Conservation (phyloP, 2,329 filamentous ascomycete genomes). For the Endoconidiophora laricicola region DNA sequence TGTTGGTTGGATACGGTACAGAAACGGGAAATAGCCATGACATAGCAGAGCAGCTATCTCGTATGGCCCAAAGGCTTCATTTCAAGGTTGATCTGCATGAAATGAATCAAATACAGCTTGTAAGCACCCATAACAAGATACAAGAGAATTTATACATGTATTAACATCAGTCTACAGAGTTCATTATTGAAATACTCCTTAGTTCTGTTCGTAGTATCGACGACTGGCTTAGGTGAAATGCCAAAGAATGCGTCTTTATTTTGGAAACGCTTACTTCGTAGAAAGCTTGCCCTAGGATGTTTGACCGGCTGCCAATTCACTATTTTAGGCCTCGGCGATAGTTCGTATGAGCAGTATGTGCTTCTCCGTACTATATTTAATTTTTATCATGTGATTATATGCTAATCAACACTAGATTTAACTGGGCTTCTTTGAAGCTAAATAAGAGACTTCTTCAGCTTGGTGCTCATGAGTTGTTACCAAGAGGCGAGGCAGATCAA, state of each 20-base stretch:
- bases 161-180: slow-evolving; percentile 22
- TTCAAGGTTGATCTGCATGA: slow-evolving; percentile 63
- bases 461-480: slow-evolving; percentile 60
- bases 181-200: slow-evolving; percentile 35
- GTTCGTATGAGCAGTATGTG: slow-evolving; percentile 72
- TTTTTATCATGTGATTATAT: neutral
- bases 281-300: slow-evolving; percentile 55
- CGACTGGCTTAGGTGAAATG: slow-evolving; percentile 87
- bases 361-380: neutral
- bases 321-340: slow-evolving; percentile 84
- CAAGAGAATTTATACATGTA: neutral
- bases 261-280: slow-evolving; percentile 72
- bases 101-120: slow-evolving; percentile 59
- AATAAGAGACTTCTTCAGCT: slow-evolving; percentile 71
- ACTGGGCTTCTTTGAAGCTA: slow-evolving; percentile 81
- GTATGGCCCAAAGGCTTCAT: slow-evolving; percentile 56
- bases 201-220: slow-evolving; percentile 71
- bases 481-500: slow-evolving; percentile 77
- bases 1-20: slow-evolving; percentile 74
- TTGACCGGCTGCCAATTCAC: slow-evolving; percentile 56
- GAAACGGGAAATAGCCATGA: slow-evolving; percentile 93
- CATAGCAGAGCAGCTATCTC: slow-evolving; percentile 68
- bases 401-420: slow-evolving; percentile 44
- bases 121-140: slow-evolving; percentile 29
- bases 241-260: slow-evolving; percentile 67